Evolutionary conservation across 805 yeast species (phyloP), one percentile per base, ranked within the genome.

Genomic region (Candida schatavii): DNA sequence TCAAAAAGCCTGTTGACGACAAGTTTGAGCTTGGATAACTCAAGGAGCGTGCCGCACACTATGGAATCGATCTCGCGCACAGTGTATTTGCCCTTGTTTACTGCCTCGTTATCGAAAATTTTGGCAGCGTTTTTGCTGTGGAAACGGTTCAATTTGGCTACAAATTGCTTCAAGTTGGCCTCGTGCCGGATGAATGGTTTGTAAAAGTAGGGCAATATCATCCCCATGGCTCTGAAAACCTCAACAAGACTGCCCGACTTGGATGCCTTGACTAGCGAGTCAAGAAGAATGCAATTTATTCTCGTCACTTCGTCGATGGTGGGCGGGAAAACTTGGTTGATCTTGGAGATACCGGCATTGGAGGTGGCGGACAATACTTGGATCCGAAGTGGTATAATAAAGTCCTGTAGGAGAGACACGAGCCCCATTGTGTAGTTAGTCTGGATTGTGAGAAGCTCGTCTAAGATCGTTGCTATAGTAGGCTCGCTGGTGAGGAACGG

Each of bases 261-360:
- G 2, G 68, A 54, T 0, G 97, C 91, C 13, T 75, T 61, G 44
- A 78, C 77, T 42, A 91, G 63, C 18, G 93, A 79, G 50, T 85
- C 95, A 46, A 85, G 75, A 44, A 88, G 79, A 3, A 91, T 81
- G 56, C 96, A 87, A 56, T 90, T 90, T 30, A 91, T 83, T 54
- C 97, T 74, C 9, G 95, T 86, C 14, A 91, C 82, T 64, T 91
- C 98, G 62, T 91, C 97, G 15, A 91, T 85, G 0, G 98, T 91
- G 0, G 97, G 97, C 2, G 98, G 97, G 55, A 91, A 89, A 0
- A 88, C 73, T 37, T 80, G 72, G 59, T 91, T 90, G 26, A 90
- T 70, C 49, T 80, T 79, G 2, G 82, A 61, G 2, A 85, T 80
- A 1, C 87, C 81, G 32, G 78, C 57, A 9, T 72, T 72, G 3